Base-by-base conservation (phyloP, 1,139 yeast species). In the Pichia kudriavzevii region DNA sequence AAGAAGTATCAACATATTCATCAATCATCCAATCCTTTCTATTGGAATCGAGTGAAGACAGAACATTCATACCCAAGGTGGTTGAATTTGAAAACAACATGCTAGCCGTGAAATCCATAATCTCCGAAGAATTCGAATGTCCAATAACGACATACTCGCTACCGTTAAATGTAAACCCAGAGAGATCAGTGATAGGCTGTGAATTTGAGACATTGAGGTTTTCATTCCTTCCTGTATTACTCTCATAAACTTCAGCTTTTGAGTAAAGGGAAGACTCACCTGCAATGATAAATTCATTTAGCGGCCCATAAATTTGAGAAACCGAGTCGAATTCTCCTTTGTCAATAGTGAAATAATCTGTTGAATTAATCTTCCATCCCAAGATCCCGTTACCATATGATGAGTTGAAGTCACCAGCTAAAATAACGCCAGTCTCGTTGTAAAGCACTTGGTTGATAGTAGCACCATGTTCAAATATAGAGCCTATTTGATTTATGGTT, bases 401-500 rank as follows among this genome's bases (percentile, higher is more conserved):
- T 2, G 75, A 63, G 8, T 56, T 46, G 42, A 79, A 74, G 24
- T 66, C 60, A 13, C 93, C 93, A 12, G 65, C 71, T 27, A 61
- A 58, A 41, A 51, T 59, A 14, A 61, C 46, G 15, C 53, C 55
- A 1, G 53, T 39, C 11, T 50, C 60, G 49, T 62, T 55, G 21
- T 55, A 31, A 4, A 47, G 34, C 13, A 69, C 42, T 1, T 60
- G 51, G 8, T 55, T 55, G 5, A 81, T 59, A 6, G 50, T 53
- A 2, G 81, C 67, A 43, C 61, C 58, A 3, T 57, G 47, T 1
- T 70, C 55, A 3, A 80, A 55, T 2, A 50, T 35, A 0, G 71
- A 58, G 22, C 94, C 84, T 28, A 81, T 57, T n/a, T 56, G 44
- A 47, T 84, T 84, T 34, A 88, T 60, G 0, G 82, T 61, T 0